Base-by-base conservation (phyloP, 2,329 filamentous ascomycete genomes). In the Claviceps monticola region DNA sequence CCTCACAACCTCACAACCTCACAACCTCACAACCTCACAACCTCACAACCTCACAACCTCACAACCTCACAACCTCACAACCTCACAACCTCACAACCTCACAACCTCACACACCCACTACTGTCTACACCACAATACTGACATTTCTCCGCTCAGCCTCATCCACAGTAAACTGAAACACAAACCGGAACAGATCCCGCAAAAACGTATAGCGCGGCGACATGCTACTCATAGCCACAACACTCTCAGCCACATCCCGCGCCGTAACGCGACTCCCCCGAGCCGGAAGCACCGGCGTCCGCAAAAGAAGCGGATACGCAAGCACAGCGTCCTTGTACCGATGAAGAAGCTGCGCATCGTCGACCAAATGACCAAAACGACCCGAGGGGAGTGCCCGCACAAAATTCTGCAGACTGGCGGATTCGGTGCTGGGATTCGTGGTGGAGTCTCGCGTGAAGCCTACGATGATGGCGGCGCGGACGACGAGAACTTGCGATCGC, bases 401-500 rank as follows among this genome's bases (percentile, higher is more conserved):
- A 61, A 93, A 95, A 1, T 78, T 74, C 29, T 88, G 83, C 2
- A 96, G 70, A 1, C 78, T 76, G 13, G 72, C 68, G 3, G 73
- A 72, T 57, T 67, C 74, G 48, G 66, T 66, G 57, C 68, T 73
- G 36, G 71, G 68, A 8, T 71, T 66, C 11, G 67, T 61, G 13
- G 73, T 70, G 2, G 70, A 63, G 19, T 80, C 75, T 8, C 86
- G 83, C 54, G 79, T 77, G 68, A 85, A 95, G 11, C 89, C 89
- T 3, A 85, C 79, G 62, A 91, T 90, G 71, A 91, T 83, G 23
- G 89, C 90, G 1, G 90, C 88, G 63, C 89, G 89, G 42, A 94
- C 73, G 36, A 94, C 82, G 9, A 96, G 75, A 14, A 83, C 74
- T 66, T 90, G 93, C 45, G 95, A 75, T 13, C 87, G 81, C 11